These are phyloP conservation scores for Tylopilus plumbeoviolaceoides DNA, from an alignment of 768 basidiomycete genomes.

Conservation along the genomic window DNA sequence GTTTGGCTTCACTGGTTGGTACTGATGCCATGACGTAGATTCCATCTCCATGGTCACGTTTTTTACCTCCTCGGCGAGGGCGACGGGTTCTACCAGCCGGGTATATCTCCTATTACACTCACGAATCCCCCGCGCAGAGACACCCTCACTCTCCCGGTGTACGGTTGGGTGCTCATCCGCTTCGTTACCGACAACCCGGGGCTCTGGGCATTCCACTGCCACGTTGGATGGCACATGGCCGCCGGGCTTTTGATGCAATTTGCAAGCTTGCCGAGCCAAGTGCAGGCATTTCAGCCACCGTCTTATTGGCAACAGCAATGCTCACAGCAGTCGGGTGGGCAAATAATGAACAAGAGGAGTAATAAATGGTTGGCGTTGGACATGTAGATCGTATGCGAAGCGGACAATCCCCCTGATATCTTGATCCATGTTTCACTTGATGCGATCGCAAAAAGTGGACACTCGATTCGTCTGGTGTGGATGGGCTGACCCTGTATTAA, in stretches of 20 bases:
- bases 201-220: slow-evolving; percentile 46
- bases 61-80: slow-evolving; percentile 36
- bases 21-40: slow-evolving; percentile 16
- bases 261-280: slow-evolving; percentile 34
- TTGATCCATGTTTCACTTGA: too few relatives aligned
- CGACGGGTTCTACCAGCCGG: slow-evolving; percentile 30
- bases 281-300: slow-evolving; percentile 33
- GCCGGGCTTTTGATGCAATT: slow-evolving; percentile 40
- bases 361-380: slow-evolving; percentile 16
- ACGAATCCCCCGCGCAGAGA: slow-evolving; percentile 40
- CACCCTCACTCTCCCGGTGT: slow-evolving; percentile 39
- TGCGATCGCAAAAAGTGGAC: too few relatives aligned
- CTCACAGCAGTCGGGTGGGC: slow-evolving; percentile 28
- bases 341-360: too few relatives aligned
- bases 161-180: slow-evolving; percentile 35
- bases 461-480: too few relatives aligned
- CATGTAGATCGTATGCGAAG: too few relatives aligned
- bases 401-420: too few relatives aligned
- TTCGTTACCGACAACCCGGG: slow-evolving; percentile 44
- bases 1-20: not conserved
- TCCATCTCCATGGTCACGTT: slow-evolving; percentile 38
- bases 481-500: too few relatives aligned
- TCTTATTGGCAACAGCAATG: slow-evolving; percentile 34
- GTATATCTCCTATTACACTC: slow-evolving; percentile 26
- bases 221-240: too few relatives aligned